Conservation (phyloP, 306 rosid species). For the Rubus idaeus region DNA sequence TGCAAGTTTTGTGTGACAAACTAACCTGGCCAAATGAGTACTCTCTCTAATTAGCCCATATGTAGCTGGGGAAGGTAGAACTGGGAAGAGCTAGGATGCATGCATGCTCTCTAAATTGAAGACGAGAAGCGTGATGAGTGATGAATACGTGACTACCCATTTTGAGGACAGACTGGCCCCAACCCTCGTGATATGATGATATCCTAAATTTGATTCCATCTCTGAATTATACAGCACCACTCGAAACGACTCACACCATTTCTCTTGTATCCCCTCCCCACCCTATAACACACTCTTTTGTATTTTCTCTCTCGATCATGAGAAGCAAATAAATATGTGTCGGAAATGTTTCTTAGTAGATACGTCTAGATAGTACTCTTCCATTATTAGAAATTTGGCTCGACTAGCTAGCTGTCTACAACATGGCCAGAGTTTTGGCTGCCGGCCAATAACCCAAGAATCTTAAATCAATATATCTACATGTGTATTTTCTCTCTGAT, state of each 20-base stretch:
- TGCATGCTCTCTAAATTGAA: background rate
- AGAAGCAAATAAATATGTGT: background rate
- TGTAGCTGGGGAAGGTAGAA: background rate
- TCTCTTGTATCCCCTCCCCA: background rate
- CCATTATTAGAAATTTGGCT: too few species aligned
- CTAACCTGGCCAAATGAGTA: background rate
- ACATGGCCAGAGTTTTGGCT: too few species aligned
- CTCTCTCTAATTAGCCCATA: too few species aligned
- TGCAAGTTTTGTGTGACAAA: background rate
- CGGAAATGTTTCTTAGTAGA: too few species aligned
- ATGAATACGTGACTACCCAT: too few species aligned
- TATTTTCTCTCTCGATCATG: background rate
- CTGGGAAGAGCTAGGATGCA: background rate
- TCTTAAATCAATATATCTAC: too few species aligned
- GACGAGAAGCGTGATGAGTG: background rate
- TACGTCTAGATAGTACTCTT: too few species aligned
- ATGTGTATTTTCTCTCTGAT: background rate
- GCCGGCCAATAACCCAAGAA: too few species aligned
- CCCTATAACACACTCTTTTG: background rate
- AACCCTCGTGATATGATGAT: constrained; percentile 4
- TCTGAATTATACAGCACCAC: background rate
- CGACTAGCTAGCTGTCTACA: background rate
- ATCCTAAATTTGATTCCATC: background rate
- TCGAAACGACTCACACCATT: background rate
- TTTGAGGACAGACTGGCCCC: background rate